A percentile compares a stretch with the other conserved stretches of the same genome.
Conservation (phyloP, 768 basidiomycete species). For the Pleurotus tuoliensis region DNA sequence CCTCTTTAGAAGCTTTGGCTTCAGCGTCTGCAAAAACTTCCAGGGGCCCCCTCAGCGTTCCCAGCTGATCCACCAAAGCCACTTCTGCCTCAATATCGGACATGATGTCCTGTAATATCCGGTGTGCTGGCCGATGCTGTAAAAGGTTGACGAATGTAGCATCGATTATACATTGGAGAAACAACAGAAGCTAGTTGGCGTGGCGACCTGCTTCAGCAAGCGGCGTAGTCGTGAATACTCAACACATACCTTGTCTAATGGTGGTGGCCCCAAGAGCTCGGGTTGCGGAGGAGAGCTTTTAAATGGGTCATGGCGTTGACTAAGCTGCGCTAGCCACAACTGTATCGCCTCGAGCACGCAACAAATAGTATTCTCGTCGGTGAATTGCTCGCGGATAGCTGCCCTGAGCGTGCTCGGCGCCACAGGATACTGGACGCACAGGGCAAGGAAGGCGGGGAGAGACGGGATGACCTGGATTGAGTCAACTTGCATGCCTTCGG, state of each 20-base stretch:
- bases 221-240: no score
- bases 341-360: constrained; percentile 43
- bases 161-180: constrained; percentile 68
- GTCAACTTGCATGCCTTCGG: constrained; percentile 39
- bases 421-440: constrained; percentile 33
- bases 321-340: constrained; percentile 41
- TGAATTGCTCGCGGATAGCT: constrained; percentile 48
- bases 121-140: constrained; percentile 58
- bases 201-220: no score
- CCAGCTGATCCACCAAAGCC: constrained; percentile 41
- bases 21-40: constrained; percentile 62
- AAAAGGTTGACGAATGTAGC: constrained; percentile 67
- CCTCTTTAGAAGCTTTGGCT: constrained; percentile 41
- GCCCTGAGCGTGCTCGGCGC: constrained; percentile 38
- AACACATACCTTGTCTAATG: constrained; percentile 35
- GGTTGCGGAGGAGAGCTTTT: constrained; percentile 31
- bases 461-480: constrained; percentile 17
- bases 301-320: constrained; percentile 29
- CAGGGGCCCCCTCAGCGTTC: constrained; percentile 55
- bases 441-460: constrained; percentile 32
- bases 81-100: constrained; percentile 56
- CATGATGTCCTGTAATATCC: constrained; percentile 44
- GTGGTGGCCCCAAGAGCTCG: constrained; percentile 34
- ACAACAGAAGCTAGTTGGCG: constrained; percentile 28
- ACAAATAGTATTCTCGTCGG: constrained; percentile 45